These are phyloP conservation scores for Alternaria brassicicola DNA, from an alignment of 2,329 filamentous ascomycete species.

Conservation along the genomic window DNA sequence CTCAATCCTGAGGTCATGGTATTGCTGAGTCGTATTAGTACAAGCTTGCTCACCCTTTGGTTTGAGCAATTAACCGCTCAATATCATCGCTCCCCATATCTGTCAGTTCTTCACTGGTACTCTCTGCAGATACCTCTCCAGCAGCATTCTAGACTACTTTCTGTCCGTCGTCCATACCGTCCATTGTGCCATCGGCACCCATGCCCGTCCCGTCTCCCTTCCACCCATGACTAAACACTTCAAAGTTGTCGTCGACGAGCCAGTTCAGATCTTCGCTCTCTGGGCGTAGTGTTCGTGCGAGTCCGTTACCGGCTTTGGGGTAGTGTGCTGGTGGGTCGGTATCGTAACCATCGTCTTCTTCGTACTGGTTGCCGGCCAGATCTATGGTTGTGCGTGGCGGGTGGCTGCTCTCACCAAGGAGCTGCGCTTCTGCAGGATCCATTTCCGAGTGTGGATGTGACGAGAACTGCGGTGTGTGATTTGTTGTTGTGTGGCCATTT, in stretches of 20 bases:
- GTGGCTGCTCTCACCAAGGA: conserved; percentile 34
- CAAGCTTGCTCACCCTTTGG: background rate
- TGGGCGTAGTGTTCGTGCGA: conserved; percentile 59
- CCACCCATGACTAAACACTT: conserved; percentile 62
- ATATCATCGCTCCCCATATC: conserved; percentile 10
- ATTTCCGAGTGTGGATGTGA: conserved; percentile 31
- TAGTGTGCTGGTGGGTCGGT: conserved; percentile 63
- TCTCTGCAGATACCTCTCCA: background rate
- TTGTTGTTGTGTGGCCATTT: conserved; percentile 33
- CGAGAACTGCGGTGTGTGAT: conserved; percentile 29
- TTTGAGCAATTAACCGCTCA: background rate
- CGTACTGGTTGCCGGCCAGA: conserved; percentile 33
- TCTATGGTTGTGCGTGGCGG: conserved; percentile 27
- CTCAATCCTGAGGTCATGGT: background rate
- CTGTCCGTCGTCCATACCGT: conserved; percentile 22
- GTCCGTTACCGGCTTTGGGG: conserved; percentile 66
- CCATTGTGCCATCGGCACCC: conserved; percentile 36
- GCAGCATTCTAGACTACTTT: conserved; percentile 22
- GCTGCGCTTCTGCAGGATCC: conserved; percentile 43
- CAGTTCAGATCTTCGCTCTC: conserved; percentile 66
- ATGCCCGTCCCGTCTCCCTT: conserved; percentile 43
- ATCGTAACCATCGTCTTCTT: conserved; percentile 60
- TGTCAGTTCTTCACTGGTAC: background rate
- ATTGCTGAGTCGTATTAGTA: background rate
- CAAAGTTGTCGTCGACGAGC: conserved; percentile 65